phyloP scores from a whole-genome alignment of 805 yeast species.

The Candida awuae region DNA sequence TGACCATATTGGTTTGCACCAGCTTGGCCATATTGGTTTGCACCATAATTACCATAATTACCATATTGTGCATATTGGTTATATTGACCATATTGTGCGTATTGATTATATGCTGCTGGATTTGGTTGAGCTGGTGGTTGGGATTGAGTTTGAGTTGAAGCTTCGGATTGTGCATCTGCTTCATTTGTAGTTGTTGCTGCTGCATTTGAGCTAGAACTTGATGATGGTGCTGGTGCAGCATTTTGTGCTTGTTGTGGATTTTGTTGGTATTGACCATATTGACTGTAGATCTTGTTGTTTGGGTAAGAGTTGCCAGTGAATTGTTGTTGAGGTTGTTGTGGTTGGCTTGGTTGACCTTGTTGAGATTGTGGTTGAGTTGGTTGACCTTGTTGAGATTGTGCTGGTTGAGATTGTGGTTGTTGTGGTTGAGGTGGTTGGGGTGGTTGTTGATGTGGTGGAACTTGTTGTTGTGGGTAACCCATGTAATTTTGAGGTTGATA shows the following conservation, averaged over 20 bases:
- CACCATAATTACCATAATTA: neutral
- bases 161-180: neutral
- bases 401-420: conserved; percentile 8
- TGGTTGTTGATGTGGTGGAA: conserved; percentile 8
- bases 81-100: conserved; percentile 10
- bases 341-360: conserved; percentile 15
- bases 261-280: conserved; percentile 17
- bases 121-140: conserved; percentile 13
- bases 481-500: conserved; percentile 10
- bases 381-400: conserved; percentile 8
- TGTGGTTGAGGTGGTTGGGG: conserved; percentile 18
- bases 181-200: conserved; percentile 14
- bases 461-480: conserved; percentile 11
- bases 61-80: conserved; percentile 7
- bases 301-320: conserved; percentile 20
- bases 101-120: conserved; percentile 12
- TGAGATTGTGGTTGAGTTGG: conserved; percentile 14
- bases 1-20: conserved; percentile 6
- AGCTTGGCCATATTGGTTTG: neutral
- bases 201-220: conserved; percentile 5
- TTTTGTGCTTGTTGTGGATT: conserved; percentile 12
- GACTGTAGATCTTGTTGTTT: conserved; percentile 22
- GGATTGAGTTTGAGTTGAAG: conserved; percentile 2
- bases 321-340: conserved; percentile 10
- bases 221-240: conserved; percentile 4